A percentile compares a stretch with the other conserved stretches of the same genome.
Conservation (phyloP, 1,139 yeast species). For the Debaryomyces psychrophilus region DNA sequence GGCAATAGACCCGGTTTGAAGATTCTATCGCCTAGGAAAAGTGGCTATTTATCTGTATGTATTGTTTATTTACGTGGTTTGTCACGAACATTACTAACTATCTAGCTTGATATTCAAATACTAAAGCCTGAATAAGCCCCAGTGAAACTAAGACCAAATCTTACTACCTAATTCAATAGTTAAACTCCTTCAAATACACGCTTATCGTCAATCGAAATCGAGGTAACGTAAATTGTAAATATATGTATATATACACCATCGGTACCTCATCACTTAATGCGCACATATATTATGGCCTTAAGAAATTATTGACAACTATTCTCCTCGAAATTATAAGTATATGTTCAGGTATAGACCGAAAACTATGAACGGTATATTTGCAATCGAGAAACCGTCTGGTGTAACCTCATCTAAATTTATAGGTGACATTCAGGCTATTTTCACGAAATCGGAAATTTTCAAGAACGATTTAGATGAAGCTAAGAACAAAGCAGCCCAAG, state of each 20-base stretch:
- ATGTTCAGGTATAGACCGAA: conserved; percentile 16
- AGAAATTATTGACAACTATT: not conserved
- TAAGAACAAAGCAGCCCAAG: conserved; percentile 32
- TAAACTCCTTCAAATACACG: not conserved
- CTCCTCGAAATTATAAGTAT: not conserved
- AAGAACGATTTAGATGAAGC: conserved; percentile 53
- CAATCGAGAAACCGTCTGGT: conserved; percentile 89
- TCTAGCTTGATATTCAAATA: conserved; percentile 51
- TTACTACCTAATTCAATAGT: not conserved
- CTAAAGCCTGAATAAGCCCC: conserved; percentile 36
- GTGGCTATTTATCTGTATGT: conserved; percentile 66
- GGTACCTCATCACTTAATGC: conserved; percentile 1
- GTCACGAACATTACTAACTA: conserved; percentile 14
- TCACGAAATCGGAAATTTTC: conserved; percentile 64
- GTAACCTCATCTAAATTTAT: conserved; percentile 78
- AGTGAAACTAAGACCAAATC: not conserved
- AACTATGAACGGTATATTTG: conserved; percentile 84
- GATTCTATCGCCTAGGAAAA: conserved; percentile 55
- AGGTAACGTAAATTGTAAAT: not conserved
- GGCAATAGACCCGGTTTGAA: conserved; percentile 27
- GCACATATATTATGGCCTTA: not conserved
- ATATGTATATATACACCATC: not conserved
- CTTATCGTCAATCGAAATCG: not conserved
- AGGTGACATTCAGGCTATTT: conserved; percentile 60
- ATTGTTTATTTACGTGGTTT: conserved; percentile 4